Evolutionary conservation across 1,284 basidiomycete species (phyloP), one percentile per base, ranked within the genome.

Genomic region (Cystobasidiaceae sp.): DNA sequence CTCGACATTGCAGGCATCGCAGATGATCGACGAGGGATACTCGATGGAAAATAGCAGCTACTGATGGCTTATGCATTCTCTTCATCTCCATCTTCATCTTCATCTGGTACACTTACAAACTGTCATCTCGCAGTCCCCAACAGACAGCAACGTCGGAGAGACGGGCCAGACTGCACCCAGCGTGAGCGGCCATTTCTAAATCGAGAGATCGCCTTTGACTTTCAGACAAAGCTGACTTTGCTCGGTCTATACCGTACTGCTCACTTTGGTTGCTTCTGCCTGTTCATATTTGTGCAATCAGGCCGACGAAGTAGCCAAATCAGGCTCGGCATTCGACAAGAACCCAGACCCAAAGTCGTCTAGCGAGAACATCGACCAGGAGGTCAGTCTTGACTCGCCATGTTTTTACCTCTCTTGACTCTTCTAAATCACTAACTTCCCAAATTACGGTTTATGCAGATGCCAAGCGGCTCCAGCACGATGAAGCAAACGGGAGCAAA

Each of bases 141-240:
- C 56, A 5, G 56, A 59, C 11, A 32, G 44, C 43, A 59, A 59
- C 23, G 25, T 37, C 21, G 56, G 56, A 2, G 56, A 59, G 25
- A 59, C 56, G 6, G 56, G 56, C 45, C 45, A 46, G 19, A 37
- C 56, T 17, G 43, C 39, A 34, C 56, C 56, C n/a, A 59, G 56
- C 48, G 56, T 59, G 32, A 15, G 56, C 34, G 2, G 17, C 45
- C 21, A 13, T 15, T 19, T 48, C 25, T 33, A 1, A 28, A 13
- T 8, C 3, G 17, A 39, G 2, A 23, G 13, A 4, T 21, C n/a
- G 17, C 8, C 37, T 30, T 17, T 41, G 6, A 8, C 28, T 21
- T 30, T n/a, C 51, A 37, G 7, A 41, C 4, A 8, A n/a, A 21
- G 27, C 15, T 9, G 4, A 15, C 4, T 17, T 27, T 43, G 9